phyloP scores from a whole-genome alignment of 768 basidiomycete genomes.

The Boletus vermiculosoides region DNA sequence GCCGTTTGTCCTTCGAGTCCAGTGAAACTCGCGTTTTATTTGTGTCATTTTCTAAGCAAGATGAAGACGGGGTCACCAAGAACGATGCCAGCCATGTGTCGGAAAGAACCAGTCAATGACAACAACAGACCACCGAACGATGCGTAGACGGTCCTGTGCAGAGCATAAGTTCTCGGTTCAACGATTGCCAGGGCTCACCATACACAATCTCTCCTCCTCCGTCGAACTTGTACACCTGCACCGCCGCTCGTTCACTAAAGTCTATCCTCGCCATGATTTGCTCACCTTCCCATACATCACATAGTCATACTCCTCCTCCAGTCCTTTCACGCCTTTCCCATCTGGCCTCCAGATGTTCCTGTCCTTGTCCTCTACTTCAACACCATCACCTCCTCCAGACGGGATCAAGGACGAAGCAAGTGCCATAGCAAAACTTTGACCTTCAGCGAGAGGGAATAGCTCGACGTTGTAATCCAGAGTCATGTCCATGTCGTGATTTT shows the following conservation, averaged over 20 bases:
- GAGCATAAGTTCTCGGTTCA: background rate
- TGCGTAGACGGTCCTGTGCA: constrained; percentile 82
- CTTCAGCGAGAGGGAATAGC: constrained; percentile 69
- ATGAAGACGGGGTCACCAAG: constrained; percentile 92
- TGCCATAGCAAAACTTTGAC: constrained; percentile 79
- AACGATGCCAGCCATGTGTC: constrained; percentile 89
- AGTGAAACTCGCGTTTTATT: constrained; percentile 6
- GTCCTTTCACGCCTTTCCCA: constrained; percentile 71
- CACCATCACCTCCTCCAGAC: constrained; percentile 49
- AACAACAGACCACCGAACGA: constrained; percentile 96
- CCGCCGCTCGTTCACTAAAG: constrained; percentile 11
- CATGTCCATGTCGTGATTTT: constrained; percentile 90
- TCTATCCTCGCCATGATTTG: background rate
- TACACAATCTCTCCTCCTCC: constrained; percentile 85
- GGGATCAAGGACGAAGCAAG: constrained; percentile 78
- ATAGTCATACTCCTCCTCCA: constrained; percentile 97
- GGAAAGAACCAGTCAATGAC: constrained; percentile 88
- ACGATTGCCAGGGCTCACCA: background rate
- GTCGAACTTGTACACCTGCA: constrained; percentile 95
- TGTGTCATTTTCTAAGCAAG: constrained; percentile 68
- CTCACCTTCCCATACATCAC: constrained; percentile 97
- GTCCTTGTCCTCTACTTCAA: constrained; percentile 67
- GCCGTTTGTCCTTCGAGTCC: background rate
- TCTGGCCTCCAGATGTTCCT: constrained; percentile 83
- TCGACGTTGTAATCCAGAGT: constrained; percentile 95